Base-by-base conservation (phyloP, 176 grass and related monocot species). In the Eragrostis nindensis region DNA sequence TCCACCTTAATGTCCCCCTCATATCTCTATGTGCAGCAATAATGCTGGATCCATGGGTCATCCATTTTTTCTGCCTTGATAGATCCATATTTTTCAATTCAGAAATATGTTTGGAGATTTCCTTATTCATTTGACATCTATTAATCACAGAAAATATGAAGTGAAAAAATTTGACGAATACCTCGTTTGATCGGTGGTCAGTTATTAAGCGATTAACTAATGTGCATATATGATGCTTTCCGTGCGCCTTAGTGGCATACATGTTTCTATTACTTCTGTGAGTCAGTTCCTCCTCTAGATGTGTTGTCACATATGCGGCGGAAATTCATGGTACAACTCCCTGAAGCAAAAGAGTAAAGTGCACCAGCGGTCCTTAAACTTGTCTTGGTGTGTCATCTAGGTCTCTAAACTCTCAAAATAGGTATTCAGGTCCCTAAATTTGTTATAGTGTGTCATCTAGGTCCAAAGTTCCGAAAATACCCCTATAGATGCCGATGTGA, bases 11-110 rank as follows among this genome's bases (percentile, higher is more conserved):
- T 60, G 8, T 60, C 26, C 59, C 3, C 11, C 9, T 60, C 73
- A 41, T 6, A 61, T 62, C 73, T 59, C 32, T 43, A 38, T 44
- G 40, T 44, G 14, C 36, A 22, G 25, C 27, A 38, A 52, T n/a
- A 36, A 36, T n/a, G 32, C 8, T 73, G 19, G 29, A 73, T 73
- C 49, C 71, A 55, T 19, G 24, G 18, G 38, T 26, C 55, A 44
- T 61, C 59, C n/a, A 11, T 75, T 59, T 24, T 66, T 11, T 61
- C 40, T 18, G 8, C 15, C 5, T 74, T 54, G 4, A 61, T 19
- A 25, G 14, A 76, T 76, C 73, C n/a, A 61, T 45, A 16, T 5
- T 61, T 76, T 76, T 40, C 74, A 62, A 62, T 76, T 76, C 15
- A 9, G 17, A 5, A 62, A 62, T 46, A 76, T 17, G 25, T 68